phyloP scores from a whole-genome alignment of 106 monocot genomes.

The Dactylorhiza incarnata region DNA sequence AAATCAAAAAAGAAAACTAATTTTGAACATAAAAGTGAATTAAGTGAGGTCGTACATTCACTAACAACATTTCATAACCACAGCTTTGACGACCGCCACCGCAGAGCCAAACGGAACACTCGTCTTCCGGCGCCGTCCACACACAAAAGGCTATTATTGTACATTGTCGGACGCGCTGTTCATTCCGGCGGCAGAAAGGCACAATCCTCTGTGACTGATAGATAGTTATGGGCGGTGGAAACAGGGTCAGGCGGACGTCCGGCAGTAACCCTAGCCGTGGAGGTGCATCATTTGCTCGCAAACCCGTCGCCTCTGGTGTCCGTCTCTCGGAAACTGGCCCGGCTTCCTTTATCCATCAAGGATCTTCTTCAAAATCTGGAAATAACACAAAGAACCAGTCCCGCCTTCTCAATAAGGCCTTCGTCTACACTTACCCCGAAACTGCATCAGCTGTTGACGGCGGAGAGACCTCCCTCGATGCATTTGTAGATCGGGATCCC shows the following conservation, averaged over 20 bases:
- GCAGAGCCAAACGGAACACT: too few relatives aligned
- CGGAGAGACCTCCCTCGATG: slow-evolving; percentile 14
- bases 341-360: neutral
- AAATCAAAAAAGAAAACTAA: too few relatives aligned
- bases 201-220: neutral
- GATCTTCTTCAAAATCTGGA: neutral
- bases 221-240: slow-evolving; percentile 14
- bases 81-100: too few relatives aligned
- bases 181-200: neutral
- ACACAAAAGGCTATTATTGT: too few relatives aligned
- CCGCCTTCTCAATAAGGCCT: neutral
- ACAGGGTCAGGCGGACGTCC: slow-evolving; percentile 13
- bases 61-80: too few relatives aligned
- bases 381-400: neutral
- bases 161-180: neutral
- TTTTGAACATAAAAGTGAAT: too few relatives aligned
- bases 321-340: neutral
- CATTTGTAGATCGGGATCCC: slow-evolving; percentile 24
- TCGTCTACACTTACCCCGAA: slow-evolving; percentile 19
- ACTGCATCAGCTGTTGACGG: neutral
- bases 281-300: neutral
- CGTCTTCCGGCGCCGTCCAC: too few relatives aligned
- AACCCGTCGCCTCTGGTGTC: neutral
- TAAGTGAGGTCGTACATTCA: too few relatives aligned
- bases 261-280: neutral